Evolutionary conservation across 2,329 filamentous ascomycete species (phyloP), one percentile per base, ranked within the genome.

Genomic region (Sporothrix mexicana): DNA sequence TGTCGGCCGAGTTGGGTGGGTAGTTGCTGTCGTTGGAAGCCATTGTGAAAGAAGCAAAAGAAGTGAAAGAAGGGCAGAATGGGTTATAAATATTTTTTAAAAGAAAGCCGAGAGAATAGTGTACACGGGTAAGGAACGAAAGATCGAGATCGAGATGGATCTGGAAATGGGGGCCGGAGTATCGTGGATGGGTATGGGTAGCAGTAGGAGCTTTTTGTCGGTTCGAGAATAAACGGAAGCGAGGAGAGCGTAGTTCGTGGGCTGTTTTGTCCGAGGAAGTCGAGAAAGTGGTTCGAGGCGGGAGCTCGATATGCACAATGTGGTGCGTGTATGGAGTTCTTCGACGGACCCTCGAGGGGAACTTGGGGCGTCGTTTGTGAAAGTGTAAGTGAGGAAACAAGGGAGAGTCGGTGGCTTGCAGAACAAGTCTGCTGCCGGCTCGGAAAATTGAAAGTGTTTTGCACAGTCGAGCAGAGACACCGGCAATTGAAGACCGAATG

Each of bases 1-100:
- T 78, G 61, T 66, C 61, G 20, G 61, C 80, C 81, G 75, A 76
- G 77, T 69, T 76, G 73, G 61, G 41, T 66, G 41, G 61, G 61
- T 66, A 25, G 61, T 47, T 66, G 41, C 5, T 66, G 72, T 69
- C 73, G 76, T 77, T 78, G 77, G 73, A 75, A 55, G 74, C 64
- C 75, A 76, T 75, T 20, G 12, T 47, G 64, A n/a, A 25, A 25
- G 17, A 20, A 12, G 8, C 30, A n/a, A n/a, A n/a, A n/a, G n/a
- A n/a, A n/a, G n/a, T n/a, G n/a, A n/a, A n/a, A n/a, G 62, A 25
- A 12, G 41, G 20, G 47, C 45, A 17, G 45, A 12, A 25, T 12
- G 12, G 36, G 30, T 10, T 45, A 64, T 25, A 25, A 57, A 15
- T 25, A 57, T 4, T 25, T 23, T 23, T 6, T 55, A 55, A 25